phyloP scores from a whole-genome alignment of 805 yeast species.

The Candida takata region DNA sequence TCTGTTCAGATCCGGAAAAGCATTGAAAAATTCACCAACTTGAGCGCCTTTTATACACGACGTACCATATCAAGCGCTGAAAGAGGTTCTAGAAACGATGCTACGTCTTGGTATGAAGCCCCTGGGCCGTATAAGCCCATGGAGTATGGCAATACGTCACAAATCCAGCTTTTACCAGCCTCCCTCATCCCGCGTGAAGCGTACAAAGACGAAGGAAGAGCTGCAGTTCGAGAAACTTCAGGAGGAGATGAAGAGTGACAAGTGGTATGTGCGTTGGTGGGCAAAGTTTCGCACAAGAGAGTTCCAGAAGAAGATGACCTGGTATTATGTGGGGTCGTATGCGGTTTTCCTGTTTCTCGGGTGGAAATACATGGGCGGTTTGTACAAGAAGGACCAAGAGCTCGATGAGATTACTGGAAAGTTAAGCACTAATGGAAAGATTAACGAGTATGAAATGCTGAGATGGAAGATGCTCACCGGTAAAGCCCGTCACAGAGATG shows the following conservation, averaged over 20 bases:
- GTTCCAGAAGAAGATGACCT: slow-evolving; percentile 57
- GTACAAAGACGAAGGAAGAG: slow-evolving; percentile 26
- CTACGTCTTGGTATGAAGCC: neutral
- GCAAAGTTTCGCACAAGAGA: slow-evolving; percentile 46
- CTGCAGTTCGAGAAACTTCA: slow-evolving; percentile 27
- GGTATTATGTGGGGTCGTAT: slow-evolving; percentile 56
- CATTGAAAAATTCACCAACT: no score
- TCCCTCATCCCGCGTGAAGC: slow-evolving; percentile 15
- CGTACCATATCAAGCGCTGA: no score
- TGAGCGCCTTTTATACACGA: no score
- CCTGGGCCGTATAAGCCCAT: no score
- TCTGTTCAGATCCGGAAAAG: no score
- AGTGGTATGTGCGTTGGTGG: slow-evolving; percentile 41
- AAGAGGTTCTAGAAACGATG: neutral
- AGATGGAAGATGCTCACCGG: slow-evolving; percentile 56
- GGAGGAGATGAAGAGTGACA: slow-evolving; percentile 27
- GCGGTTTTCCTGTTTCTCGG: slow-evolving; percentile 51
- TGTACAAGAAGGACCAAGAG: slow-evolving; percentile 60
- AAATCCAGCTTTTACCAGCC: slow-evolving; percentile 19
- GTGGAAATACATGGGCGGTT: slow-evolving; percentile 56
- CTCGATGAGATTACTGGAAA: slow-evolving; percentile 35
- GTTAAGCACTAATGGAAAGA: slow-evolving; percentile 24
- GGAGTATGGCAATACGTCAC: no score
- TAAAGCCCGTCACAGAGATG: slow-evolving; percentile 56
- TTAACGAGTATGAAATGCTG: slow-evolving; percentile 56